Conservation (phyloP, 2,329 filamentous ascomycete genomes). For the Aureobasidium namibiae region DNA sequence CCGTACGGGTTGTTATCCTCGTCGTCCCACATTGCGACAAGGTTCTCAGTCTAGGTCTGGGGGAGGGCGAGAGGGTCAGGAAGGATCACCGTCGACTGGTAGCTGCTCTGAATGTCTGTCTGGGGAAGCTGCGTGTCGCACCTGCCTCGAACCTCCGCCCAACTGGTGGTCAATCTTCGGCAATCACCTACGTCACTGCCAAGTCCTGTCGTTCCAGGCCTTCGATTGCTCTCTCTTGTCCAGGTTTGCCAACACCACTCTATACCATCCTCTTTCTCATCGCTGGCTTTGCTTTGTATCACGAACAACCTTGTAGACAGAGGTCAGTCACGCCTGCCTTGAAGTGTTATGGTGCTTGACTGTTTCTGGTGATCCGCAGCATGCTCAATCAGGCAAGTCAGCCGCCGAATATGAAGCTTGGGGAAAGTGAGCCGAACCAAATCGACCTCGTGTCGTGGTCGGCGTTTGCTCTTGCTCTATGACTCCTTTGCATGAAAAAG, state of each 20-base stretch:
- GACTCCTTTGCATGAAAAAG: background rate
- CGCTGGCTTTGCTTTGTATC: background rate
- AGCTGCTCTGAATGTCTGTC: background rate
- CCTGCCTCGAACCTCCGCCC: background rate
- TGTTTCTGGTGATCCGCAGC: background rate
- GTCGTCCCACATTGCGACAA: constrained; percentile 91
- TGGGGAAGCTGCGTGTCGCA: constrained; percentile 11
- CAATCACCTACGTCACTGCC: constrained; percentile 8
- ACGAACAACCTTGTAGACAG: background rate
- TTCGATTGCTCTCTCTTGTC: background rate
- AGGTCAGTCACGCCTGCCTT: no score
- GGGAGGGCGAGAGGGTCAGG: background rate
- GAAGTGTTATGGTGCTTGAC: background rate
- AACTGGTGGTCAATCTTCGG: constrained; percentile 4
- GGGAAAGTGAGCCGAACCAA: background rate
- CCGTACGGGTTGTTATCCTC: constrained; percentile 98
- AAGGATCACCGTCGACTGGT: background rate
- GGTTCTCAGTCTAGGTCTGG: no score
- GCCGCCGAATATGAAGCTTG: background rate
- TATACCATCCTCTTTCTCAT: background rate
- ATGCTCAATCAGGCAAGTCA: background rate
- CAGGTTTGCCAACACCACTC: no score
- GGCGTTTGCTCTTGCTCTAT: background rate
- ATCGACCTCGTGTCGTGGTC: background rate
- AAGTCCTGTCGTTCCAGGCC: background rate